A percentile compares a stretch with the other conserved stretches of the same genome.
Evolutionary conservation across 2,329 filamentous ascomycete genomes (phyloP).

Genomic region (Didymella exigua): DNA sequence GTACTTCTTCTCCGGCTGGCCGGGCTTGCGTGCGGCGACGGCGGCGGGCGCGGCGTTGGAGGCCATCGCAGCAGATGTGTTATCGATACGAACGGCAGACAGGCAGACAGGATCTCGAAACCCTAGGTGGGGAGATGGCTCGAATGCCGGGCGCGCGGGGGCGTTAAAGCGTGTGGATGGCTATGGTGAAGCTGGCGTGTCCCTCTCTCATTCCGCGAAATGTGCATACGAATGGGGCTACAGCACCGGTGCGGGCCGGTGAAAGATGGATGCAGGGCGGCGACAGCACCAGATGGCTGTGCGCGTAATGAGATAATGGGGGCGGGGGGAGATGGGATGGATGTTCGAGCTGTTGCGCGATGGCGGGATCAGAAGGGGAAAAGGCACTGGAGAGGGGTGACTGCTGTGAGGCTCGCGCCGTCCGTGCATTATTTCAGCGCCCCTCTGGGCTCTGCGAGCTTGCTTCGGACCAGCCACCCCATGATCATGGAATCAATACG

Average conservation of each 20-base stretch:
- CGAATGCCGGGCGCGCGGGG: slow-evolving; percentile 44
- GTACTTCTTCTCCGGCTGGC: slow-evolving; percentile 93
- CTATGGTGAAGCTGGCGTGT: slow-evolving; percentile 32
- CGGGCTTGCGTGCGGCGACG: slow-evolving; percentile 68
- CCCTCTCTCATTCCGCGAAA: slow-evolving; percentile 38
- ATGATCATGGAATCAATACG: slow-evolving; percentile 11
- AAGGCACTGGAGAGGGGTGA: not conserved
- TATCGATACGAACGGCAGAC: not conserved
- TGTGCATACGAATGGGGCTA: slow-evolving; percentile 30
- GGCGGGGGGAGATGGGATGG: slow-evolving; percentile 25
- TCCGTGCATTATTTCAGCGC: not conserved
- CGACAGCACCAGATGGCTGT: slow-evolving; percentile 20
- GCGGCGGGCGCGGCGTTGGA: slow-evolving; percentile 70
- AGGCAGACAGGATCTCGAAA: slow-evolving; percentile 3
- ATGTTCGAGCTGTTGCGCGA: slow-evolving; percentile 29
- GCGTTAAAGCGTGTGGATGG: slow-evolving; percentile 46
- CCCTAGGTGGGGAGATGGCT: slow-evolving; percentile 21
- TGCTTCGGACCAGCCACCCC: slow-evolving; percentile 10
- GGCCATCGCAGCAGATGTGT: slow-evolving; percentile 68
- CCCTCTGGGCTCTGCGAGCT: slow-evolving; percentile 7
- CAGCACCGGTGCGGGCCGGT: slow-evolving; percentile 34
- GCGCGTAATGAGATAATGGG: slow-evolving; percentile 35
- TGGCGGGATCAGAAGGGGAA: slow-evolving; percentile 9
- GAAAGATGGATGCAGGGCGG: slow-evolving; percentile 8
- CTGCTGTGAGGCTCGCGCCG: not conserved